Percentiles rank a stretch among this genome's conserved stretches.
Evolutionary conservation across 75 land plant species (phyloP).

Genomic region (Chamaecyparis obtusa): DNA sequence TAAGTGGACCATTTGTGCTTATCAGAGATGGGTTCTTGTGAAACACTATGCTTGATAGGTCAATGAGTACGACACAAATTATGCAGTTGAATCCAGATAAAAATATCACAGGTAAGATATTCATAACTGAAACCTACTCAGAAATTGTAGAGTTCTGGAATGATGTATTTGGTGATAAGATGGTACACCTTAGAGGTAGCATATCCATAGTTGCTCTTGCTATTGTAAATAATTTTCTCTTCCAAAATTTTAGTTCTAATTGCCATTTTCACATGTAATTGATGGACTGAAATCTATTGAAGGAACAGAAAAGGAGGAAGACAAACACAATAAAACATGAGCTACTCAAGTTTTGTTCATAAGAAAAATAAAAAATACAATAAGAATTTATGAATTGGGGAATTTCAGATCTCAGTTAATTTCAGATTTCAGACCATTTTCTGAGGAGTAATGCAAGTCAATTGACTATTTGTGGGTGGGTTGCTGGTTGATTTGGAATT

Average conservation of each 20-base stretch:
- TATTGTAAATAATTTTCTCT: no score
- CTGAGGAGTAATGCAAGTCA: slow-evolving; percentile 82
- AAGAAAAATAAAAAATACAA: neutral
- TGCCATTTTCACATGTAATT: neutral
- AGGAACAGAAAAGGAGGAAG: neutral
- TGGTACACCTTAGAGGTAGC: no score
- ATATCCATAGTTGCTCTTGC: no score
- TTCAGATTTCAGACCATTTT: slow-evolving; percentile 39
- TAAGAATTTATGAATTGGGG: neutral
- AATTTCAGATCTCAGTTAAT: neutral
- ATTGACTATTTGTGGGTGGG: slow-evolving; percentile 85
- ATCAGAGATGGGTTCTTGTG: no score
- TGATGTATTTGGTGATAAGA: neutral
- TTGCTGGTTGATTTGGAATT: neutral
- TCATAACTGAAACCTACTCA: neutral
- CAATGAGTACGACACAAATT: no score
- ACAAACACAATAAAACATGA: neutral
- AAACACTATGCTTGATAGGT: no score
- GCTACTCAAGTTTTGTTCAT: neutral
- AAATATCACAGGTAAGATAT: neutral
- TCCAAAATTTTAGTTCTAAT: neutral
- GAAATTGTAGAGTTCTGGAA: neutral
- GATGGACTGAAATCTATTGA: neutral
- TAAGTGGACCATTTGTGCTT: no score
- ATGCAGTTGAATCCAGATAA: no score